Conservation (phyloP, 768 basidiomycete species). For the Ramaria sp. region DNA sequence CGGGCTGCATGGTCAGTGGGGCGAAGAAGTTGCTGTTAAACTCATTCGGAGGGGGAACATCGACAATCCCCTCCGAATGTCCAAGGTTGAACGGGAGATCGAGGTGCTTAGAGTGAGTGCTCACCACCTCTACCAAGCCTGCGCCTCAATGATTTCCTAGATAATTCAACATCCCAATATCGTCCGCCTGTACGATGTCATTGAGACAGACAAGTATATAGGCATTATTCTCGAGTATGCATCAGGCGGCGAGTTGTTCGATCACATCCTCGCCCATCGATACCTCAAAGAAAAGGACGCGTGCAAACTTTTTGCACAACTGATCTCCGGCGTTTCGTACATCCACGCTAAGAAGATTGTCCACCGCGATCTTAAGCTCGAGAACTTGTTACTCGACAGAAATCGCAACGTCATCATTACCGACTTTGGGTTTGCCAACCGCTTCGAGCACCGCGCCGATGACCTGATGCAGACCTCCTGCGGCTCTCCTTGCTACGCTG, state of each 20-base stretch:
- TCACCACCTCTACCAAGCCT: conserved; percentile 8
- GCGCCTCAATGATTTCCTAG: conserved; percentile 31
- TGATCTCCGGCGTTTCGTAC: conserved; percentile 98
- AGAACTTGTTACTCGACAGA: conserved; percentile 94
- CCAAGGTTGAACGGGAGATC: conserved; percentile 95
- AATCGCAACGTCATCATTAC: conserved; percentile 98
- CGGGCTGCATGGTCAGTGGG: conserved; percentile 88
- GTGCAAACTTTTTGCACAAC: conserved; percentile 91
- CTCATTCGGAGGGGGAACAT: conserved; percentile 89
- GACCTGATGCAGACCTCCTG: conserved; percentile 99
- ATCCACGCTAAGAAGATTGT: conserved; percentile 99
- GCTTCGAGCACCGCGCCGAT: conserved; percentile 84
- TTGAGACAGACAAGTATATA: conserved; percentile 99
- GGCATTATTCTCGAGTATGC: conserved; percentile 99
- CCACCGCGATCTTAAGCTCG: conserved; percentile 97
- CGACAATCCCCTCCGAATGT: conserved; percentile 76
- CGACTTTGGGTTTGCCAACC: conserved; percentile 98
- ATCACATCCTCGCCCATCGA: conserved; percentile 95
- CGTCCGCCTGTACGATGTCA: conserved; percentile 95
- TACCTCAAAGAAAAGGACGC: conserved; percentile 94
- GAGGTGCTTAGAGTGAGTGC: conserved; percentile 82
- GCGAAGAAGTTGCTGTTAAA: conserved; percentile 98
- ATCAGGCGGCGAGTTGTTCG: conserved; percentile 96
- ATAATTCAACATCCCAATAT: conserved; percentile 96
- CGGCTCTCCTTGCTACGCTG: conserved; percentile 96